Evolutionary conservation across 805 yeast species (phyloP), one percentile per base, ranked within the genome.

Genomic region (Lachancea sp.): DNA sequence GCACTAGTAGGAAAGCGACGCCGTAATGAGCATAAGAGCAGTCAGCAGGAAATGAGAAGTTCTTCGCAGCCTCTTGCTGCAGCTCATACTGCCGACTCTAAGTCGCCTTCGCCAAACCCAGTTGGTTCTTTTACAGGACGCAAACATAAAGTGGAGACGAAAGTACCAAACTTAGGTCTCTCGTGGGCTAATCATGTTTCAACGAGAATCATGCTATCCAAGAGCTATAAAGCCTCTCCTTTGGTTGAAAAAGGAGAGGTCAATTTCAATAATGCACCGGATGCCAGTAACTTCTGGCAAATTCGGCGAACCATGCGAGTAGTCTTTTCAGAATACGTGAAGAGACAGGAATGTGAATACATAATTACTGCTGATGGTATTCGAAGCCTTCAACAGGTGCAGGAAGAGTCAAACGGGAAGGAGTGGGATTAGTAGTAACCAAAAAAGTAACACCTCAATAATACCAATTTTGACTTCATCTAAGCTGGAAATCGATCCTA

Each of bases 101-200:
- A 4, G 5, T 18, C 23, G 11, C 13, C 34, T 20, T 20, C 26
- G 12, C 35, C 26, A n/a, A 17, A 11, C n/a, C 13, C n/a, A 4
- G 11, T 13, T 23, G 4, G 23, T 24, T 35, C 34, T 20, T 17
- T 11, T 12, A 30, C 19, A 3, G 48, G 41, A 9, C 56, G 61
- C 42, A 65, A 63, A 40, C 53, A 63, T 36, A 54, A 55, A 22
- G 38, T 58, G 18, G 61, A 61, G 31, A 53, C 61, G 1, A 64
- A 63, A 22, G 59, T 73, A 1, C 81, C 85, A 2, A 72, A 78
- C 13, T 56, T 78, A 32, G 85, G 84, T 0, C 44, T 72, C 2
- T 51, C 66, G 8, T 77, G 84, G 82, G 67, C 75, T 8, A 74
- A 71, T 40, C 67, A 62, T 40, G 54, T 79, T 8, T 69, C 72